Conservation (phyloP, 2,329 filamentous ascomycete species). For the Neospermospora avenae region DNA sequence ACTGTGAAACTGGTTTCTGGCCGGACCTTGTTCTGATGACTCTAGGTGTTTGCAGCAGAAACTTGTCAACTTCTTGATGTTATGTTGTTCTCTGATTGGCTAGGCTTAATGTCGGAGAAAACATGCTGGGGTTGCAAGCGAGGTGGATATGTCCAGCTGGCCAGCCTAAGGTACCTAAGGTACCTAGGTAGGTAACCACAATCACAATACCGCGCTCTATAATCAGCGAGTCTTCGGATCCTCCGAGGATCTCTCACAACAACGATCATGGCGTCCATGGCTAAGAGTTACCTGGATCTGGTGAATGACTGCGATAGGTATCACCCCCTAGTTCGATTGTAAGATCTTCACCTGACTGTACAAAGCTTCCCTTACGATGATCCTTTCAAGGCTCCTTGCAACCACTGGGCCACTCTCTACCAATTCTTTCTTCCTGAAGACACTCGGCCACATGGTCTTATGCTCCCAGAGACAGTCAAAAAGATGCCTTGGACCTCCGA, state of each 20-base stretch:
- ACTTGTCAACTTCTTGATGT: background rate
- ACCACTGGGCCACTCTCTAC: slow-evolving; percentile 37
- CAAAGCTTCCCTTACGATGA: slow-evolving; percentile 20
- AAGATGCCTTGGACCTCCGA: slow-evolving; percentile 46
- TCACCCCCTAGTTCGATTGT: background rate
- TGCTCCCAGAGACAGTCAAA: slow-evolving; percentile 44
- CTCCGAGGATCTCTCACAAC: background rate
- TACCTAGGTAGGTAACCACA: too few relatives aligned
- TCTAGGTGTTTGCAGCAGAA: too few relatives aligned
- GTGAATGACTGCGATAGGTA: slow-evolving; percentile 44
- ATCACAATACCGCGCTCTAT: background rate
- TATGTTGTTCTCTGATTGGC: background rate
- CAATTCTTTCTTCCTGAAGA: slow-evolving; percentile 45
- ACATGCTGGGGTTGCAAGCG: background rate
- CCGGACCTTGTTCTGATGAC: too few relatives aligned
- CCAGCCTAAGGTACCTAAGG: too few relatives aligned
- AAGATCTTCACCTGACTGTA: background rate
- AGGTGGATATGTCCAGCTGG: background rate
- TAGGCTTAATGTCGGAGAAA: background rate
- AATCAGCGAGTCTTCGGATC: background rate
- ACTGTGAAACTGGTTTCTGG: too few relatives aligned
- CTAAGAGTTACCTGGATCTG: slow-evolving; percentile 37
- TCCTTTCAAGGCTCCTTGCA: background rate
- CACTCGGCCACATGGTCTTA: slow-evolving; percentile 47
- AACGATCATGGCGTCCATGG: slow-evolving; percentile 1